phyloP scores from a whole-genome alignment of 768 basidiomycete genomes.

The Termitomyces sp. region DNA sequence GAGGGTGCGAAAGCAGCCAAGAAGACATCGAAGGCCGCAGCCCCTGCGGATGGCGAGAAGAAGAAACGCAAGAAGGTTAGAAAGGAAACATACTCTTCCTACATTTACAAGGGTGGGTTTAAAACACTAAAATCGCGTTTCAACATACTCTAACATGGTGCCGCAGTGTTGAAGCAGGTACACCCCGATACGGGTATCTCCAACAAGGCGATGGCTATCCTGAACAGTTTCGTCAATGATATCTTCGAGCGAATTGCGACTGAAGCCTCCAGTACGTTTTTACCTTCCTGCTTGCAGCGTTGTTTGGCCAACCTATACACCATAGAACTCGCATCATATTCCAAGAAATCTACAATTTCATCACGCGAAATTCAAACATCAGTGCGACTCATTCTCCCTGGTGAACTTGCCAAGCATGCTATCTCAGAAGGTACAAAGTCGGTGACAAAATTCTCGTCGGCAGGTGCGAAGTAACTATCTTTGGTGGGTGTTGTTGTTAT shows the following conservation, averaged over 20 bases:
- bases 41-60: conserved; percentile 71
- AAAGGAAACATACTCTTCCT: conserved; percentile 93
- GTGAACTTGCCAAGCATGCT: conserved; percentile 91
- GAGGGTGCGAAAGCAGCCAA: conserved; percentile 73
- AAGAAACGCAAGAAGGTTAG: conserved; percentile 83
- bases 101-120: conserved; percentile 81
- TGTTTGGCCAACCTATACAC: not conserved
- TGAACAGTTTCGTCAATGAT: conserved; percentile 96
- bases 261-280: conserved; percentile 77
- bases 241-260: conserved; percentile 93
- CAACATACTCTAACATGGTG: not conserved
- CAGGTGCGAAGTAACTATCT: conserved; percentile 56
- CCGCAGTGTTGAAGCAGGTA: conserved; percentile 87
- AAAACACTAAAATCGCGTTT: not conserved
- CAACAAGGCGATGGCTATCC: conserved; percentile 97
- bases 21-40: conserved; percentile 68
- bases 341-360: conserved; percentile 98
- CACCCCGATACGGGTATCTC: conserved; percentile 99
- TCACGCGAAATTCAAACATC: conserved; percentile 98
- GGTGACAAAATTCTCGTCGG: conserved; percentile 85
- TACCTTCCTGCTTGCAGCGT: not conserved
- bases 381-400: conserved; percentile 94
- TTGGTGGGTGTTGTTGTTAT: conserved; percentile 2
- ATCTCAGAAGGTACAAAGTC: conserved; percentile 95
- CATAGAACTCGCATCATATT: conserved; percentile 93